Evolutionary conservation across 331 rosid species (phyloP), one percentile per base, ranked within the genome.

Genomic region (Rhamnella rubrinervis): DNA sequence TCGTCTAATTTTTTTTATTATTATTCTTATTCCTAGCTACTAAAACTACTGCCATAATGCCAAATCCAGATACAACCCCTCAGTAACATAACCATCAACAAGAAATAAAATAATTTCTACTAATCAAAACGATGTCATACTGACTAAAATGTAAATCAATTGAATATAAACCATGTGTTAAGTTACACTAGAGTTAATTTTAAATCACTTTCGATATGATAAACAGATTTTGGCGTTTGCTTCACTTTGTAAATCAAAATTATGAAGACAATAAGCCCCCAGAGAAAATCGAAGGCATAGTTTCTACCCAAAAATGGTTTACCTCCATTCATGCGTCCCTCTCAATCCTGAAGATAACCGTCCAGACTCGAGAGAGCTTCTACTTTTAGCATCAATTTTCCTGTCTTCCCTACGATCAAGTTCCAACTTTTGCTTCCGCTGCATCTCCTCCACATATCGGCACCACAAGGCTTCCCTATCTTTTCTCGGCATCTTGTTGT

Each of bases 391-490:
- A 67, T 89, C 92, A 37, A 67, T 13, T 70, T 80, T 83, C 77
- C 84, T 91, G 35, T 91, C 95, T 57, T 86, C 90, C 78, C 72
- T 86, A 3, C 73, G 67, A 79, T 88, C 89, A 73, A 75, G 74
- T 57, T 86, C 79, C 17, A 79, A 66, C 74, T 83, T 90, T 71
- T 84, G 90, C 63, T 87, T 92, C 71, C 95, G 85, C 74, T 84
- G 61, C 71, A 83, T 75, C 63, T 93, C 98, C 57, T 91, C 93
- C 0, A 83, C 81, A 68, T 77, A 89, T 35, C 95, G 80, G 10
- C 85, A 84, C 98, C 98, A 93, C 77, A 93, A 49, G 52, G 74
- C 77, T 75, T 91, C 98, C 86, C 92, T 91, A 21, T 91, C 97
- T 78, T 89, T 86, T 61, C 96, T 83, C 31, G 91, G 80, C 78